Base-by-base conservation (phyloP, 1,284 basidiomycete genomes). In the Pyrrhoderma noxium region DNA sequence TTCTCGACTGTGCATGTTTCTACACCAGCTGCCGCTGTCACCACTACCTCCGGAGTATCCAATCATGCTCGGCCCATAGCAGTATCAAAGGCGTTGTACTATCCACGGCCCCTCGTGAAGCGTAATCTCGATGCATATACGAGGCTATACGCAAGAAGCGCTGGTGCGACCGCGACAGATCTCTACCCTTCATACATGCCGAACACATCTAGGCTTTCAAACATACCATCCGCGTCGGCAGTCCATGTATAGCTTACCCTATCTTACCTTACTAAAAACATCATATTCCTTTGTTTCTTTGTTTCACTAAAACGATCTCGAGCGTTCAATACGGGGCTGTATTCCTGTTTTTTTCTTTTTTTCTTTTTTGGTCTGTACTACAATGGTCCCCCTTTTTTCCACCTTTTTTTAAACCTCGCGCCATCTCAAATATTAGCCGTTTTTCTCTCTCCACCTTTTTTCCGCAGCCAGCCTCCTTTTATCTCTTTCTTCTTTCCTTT, bases 1-100 rank as follows among this genome's bases (percentile, higher is more conserved):
- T 39, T 37, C 31, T 36, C 42, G 1, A 21, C 25, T 21, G 42
- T 47, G 16, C 39, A 35, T 36, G 2, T 35, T 36, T 8, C 36
- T 36, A 8, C 18, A 11, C 18, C 27, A 25, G 44, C 46, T 37
- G 7, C 36, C 45, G n/a, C 46, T 34, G n/a, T 44, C 45, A 3
- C 40, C 45, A 18, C 27, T 39, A 8, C 45, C 51, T n/a, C 48
- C 51, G 19, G 34, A 40, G 8, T 53, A 42, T 27, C 36, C 51
- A 14, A 34, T n/a, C n/a, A n/a, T n/a, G n/a, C n/a, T n/a, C n/a
- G n/a, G n/a, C n/a, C n/a, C n/a, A n/a, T n/a, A n/a, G n/a, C n/a
- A n/a, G n/a, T n/a, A n/a, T n/a, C n/a, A n/a, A n/a, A n/a, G n/a
- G n/a, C n/a, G n/a, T n/a, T n/a, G 45, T 31, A 7, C 13, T 42